Percentiles rank a stretch among this genome's conserved stretches.
Conservation (phyloP, 2,329 filamentous ascomycete species). For the Aspergillus vadensis region DNA sequence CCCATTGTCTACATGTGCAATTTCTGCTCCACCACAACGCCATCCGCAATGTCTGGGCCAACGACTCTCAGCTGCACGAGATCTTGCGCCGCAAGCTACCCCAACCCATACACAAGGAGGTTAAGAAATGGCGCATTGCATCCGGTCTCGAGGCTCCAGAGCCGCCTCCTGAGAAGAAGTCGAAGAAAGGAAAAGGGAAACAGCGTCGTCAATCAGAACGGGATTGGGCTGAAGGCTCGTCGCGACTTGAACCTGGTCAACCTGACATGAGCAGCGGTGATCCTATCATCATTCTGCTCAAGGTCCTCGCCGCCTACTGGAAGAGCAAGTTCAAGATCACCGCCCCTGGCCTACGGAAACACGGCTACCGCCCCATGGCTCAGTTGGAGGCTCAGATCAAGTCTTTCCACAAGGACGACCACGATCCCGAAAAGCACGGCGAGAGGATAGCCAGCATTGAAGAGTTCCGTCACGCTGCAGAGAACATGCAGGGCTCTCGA, state of each 20-base stretch:
- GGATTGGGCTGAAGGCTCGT: slow-evolving; percentile 73
- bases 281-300: slow-evolving; percentile 75
- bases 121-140: slow-evolving; percentile 71
- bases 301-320: slow-evolving; percentile 81
- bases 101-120: slow-evolving; percentile 67
- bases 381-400: slow-evolving; percentile 73
- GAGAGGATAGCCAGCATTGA: slow-evolving; percentile 70
- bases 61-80: slow-evolving; percentile 73
- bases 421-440: slow-evolving; percentile 68
- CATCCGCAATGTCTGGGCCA: slow-evolving; percentile 79
- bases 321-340: slow-evolving; percentile 77
- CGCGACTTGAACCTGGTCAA: slow-evolving; percentile 67
- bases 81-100: slow-evolving; percentile 75
- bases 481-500: slow-evolving; percentile 73
- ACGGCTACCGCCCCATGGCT: slow-evolving; percentile 80
- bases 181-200: slow-evolving; percentile 45
- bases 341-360: slow-evolving; percentile 80
- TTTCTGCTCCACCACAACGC: slow-evolving; percentile 87
- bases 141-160: slow-evolving; percentile 61
- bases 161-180: slow-evolving; percentile 43
- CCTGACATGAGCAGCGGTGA: slow-evolving; percentile 82
- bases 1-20: slow-evolving; percentile 88
- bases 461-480: slow-evolving; percentile 70
- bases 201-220: slow-evolving; percentile 47
- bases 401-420: slow-evolving; percentile 64